These are phyloP conservation scores for Aspergillus bombycis DNA, from an alignment of 2,329 filamentous ascomycete genomes.

Conservation along the genomic window DNA sequence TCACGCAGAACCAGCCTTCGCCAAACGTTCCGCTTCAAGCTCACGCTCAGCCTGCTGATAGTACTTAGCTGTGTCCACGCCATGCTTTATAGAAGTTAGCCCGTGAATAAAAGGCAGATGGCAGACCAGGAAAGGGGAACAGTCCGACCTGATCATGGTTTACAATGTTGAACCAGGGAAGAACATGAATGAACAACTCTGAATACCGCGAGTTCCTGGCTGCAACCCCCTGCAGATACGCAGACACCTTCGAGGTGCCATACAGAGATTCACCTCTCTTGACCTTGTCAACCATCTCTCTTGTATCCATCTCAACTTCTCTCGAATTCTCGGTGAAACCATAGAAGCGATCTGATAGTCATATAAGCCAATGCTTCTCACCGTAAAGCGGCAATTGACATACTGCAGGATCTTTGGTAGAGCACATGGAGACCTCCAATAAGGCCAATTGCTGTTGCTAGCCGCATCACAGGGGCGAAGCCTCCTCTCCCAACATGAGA, in stretches of 20 bases:
- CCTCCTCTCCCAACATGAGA: conserved; percentile 82
- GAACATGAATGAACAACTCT: conserved; percentile 76
- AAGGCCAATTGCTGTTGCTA: conserved; percentile 72
- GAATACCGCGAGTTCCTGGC: conserved; percentile 91
- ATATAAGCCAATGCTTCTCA: conserved; percentile 14
- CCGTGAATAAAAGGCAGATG: conserved; percentile 6
- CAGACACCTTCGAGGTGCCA: conserved; percentile 74
- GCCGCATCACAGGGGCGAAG: conserved; percentile 80
- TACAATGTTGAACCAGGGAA: conserved; percentile 98
- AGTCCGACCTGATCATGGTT: conserved; percentile 75
- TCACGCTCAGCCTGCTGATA: conserved; percentile 94
- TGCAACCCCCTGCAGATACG: conserved; percentile 92
- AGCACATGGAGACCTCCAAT: conserved; percentile 81
- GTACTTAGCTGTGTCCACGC: conserved; percentile 98
- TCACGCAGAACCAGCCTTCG: conserved; percentile 32
- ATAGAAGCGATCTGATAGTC: conserved; percentile 80
- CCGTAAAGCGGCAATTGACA: conserved; percentile 43
- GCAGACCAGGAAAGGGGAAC: background rate
- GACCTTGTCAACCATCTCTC: conserved; percentile 95
- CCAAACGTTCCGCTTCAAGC: conserved; percentile 73
- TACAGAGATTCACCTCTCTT: conserved; percentile 91
- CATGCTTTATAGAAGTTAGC: conserved; percentile 63
- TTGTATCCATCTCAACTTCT: conserved; percentile 95
- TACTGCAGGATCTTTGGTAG: conserved; percentile 83
- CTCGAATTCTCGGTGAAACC: conserved; percentile 89